These are phyloP conservation scores for Earliella scabrosa DNA, from an alignment of 1,284 basidiomycete species.

Conservation along the genomic window DNA sequence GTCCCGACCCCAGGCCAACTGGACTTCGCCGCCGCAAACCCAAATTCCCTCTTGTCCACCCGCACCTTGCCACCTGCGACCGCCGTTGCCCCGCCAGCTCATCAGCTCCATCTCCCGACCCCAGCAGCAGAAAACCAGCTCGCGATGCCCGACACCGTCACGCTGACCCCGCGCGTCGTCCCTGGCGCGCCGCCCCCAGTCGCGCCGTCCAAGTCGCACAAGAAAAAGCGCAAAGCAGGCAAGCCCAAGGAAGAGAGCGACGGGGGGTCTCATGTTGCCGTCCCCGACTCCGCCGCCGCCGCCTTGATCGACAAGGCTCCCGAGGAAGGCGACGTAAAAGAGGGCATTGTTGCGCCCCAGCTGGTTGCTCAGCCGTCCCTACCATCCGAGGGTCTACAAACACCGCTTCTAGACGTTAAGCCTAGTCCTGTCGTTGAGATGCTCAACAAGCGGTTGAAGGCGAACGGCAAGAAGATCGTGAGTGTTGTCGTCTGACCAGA, in stretches of 20 bases:
- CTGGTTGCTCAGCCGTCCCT: constrained; percentile 46
- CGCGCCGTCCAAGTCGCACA: constrained; percentile 60
- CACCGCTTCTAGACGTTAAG: constrained; percentile 51
- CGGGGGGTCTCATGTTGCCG: constrained; percentile 25
- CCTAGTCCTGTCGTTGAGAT: constrained; percentile 76
- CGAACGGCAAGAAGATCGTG: constrained; percentile 84
- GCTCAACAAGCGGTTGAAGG: constrained; percentile 75
- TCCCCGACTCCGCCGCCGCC: constrained; percentile 53
- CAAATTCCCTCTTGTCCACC: not conserved
- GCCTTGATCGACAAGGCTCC: constrained; percentile 56
- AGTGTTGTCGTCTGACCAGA: constrained; percentile 36
- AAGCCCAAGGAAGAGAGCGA: constrained; percentile 30
- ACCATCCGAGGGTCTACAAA: constrained; percentile 41
- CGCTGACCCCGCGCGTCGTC: constrained; percentile 55
- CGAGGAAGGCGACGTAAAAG: constrained; percentile 49
- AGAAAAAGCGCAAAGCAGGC: constrained; percentile 68
- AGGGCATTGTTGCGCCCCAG: constrained; percentile 53
- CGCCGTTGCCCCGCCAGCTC: constrained; percentile 3
- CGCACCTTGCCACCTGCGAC: not conserved
- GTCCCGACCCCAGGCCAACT: constrained; percentile 15
- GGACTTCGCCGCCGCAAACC: constrained; percentile 10
- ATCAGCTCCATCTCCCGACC: not conserved
- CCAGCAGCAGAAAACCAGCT: not conserved
- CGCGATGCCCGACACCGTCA: constrained; percentile 49
- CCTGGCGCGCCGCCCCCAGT: constrained; percentile 74